phyloP scores from a whole-genome alignment of 768 basidiomycete genomes.

The Albatrellus ellisii region DNA sequence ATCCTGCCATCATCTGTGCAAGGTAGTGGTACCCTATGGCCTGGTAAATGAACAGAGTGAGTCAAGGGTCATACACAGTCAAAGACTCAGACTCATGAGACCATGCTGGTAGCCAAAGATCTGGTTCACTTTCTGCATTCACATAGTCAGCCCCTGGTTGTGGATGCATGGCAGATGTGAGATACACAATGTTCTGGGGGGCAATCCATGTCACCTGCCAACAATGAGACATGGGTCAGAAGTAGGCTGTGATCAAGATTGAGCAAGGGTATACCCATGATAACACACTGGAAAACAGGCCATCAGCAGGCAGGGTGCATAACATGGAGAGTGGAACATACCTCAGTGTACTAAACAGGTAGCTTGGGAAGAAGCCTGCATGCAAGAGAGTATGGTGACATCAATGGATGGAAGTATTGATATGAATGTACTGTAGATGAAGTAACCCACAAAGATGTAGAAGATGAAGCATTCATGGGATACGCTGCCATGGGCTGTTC shows the following conservation, averaged over 20 bases:
- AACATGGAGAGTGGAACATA: not conserved
- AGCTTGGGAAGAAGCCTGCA: not conserved
- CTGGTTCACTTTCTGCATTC: slow-evolving; percentile 22
- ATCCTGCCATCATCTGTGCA: too few species aligned
- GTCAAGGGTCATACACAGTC: too few species aligned
- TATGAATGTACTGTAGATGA: slow-evolving; percentile 16
- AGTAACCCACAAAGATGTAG: slow-evolving; percentile 29
- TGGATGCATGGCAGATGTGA: too few species aligned
- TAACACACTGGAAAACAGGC: slow-evolving; percentile 25
- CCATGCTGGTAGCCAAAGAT: slow-evolving; percentile 35
- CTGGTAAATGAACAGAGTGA: too few species aligned
- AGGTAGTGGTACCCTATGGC: not conserved
- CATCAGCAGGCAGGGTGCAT: too few species aligned
- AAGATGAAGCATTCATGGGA: slow-evolving; percentile 67
- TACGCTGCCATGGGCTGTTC: slow-evolving; percentile 41
- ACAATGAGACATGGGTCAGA: too few species aligned
- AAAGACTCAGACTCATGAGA: too few species aligned
- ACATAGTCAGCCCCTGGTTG: too few species aligned
- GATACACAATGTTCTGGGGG: slow-evolving; percentile 24
- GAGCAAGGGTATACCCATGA: slow-evolving; percentile 28
- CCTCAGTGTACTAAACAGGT: slow-evolving; percentile 24
- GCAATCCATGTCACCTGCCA: too few species aligned
- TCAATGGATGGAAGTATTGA: not conserved
- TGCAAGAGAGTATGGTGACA: not conserved
- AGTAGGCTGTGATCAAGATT: too few species aligned